Conservation (phyloP, 371 early-diverging fungal species). For the Batkoa obscura region DNA sequence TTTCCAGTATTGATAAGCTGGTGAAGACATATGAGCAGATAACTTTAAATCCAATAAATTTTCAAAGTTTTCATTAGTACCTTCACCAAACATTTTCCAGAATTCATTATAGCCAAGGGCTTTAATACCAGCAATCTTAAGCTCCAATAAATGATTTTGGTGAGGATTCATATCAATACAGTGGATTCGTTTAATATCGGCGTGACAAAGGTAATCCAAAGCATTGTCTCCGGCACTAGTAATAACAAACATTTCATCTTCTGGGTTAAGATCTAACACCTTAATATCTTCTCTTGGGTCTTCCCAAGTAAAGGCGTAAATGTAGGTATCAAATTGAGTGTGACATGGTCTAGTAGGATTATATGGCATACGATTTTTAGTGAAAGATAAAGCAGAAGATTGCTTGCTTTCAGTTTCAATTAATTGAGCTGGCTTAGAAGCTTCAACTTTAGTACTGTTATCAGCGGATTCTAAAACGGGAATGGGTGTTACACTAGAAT, state of each 20-base stretch:
- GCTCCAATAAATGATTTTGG: conserved; percentile 69
- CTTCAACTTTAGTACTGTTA: too few relatives aligned
- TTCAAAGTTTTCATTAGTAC: conserved; percentile 34
- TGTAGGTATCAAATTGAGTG: conserved; percentile 59
- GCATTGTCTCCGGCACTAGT: conserved; percentile 76
- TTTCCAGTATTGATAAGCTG: conserved; percentile 64
- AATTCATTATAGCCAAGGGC: conserved; percentile 39
- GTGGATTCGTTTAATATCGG: conserved; percentile 46
- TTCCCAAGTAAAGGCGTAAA: conserved; percentile 79
- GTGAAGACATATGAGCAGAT: conserved; percentile 48
- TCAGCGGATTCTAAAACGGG: too few relatives aligned
- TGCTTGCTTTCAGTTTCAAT: too few relatives aligned
- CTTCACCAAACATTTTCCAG: conserved; percentile 71
- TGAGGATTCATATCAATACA: conserved; percentile 79
- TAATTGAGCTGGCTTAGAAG: conserved; percentile 9
- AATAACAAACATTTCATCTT: conserved; percentile 61
- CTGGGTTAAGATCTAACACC: conserved; percentile 34
- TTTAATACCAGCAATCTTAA: conserved; percentile 52
- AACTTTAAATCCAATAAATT: conserved; percentile 38
- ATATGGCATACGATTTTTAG: conserved; percentile 46
- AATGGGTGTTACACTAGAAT: not conserved
- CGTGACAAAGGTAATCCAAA: conserved; percentile 54
- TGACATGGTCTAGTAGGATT: conserved; percentile 37
- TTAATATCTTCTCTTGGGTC: conserved; percentile 61
- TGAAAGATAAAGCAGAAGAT: conserved; percentile 6